A percentile compares a stretch with the other conserved stretches of the same genome.
Evolutionary conservation across 2,329 filamentous ascomycete species (phyloP).

Genomic region (Moelleriella libera): DNA sequence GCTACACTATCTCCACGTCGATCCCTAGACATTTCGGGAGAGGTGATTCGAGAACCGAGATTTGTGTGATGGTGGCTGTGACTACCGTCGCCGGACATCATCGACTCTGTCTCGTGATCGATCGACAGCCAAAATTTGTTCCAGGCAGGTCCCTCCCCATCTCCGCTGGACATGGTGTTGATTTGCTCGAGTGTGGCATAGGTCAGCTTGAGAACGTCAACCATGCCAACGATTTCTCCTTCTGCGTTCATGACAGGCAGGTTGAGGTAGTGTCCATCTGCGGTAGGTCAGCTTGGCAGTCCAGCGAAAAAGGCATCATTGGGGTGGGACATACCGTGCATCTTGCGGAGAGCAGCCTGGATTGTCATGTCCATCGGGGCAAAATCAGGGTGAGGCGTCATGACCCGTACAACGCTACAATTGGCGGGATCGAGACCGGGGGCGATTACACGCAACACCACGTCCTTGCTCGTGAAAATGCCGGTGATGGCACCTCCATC

Average conservation of each 20-base stretch:
- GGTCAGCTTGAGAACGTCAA: constrained; percentile 94
- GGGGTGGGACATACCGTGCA: constrained; percentile 62
- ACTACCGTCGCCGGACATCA: constrained; percentile 84
- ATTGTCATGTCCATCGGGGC: constrained; percentile 98
- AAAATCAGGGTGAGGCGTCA: constrained; percentile 98
- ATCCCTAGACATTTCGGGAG: constrained; percentile 62
- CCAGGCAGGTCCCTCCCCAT: constrained; percentile 93
- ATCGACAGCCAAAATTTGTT: constrained; percentile 99
- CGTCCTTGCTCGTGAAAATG: constrained; percentile 99
- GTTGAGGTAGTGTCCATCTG: constrained; percentile 96
- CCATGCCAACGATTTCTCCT: constrained; percentile 98
- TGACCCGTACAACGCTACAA: constrained; percentile 95
- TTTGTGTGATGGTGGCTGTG: constrained; percentile 53
- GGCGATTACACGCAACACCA: constrained; percentile 93
- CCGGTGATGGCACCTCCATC: constrained; percentile 95
- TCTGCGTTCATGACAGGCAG: constrained; percentile 95
- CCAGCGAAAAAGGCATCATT: background rate
- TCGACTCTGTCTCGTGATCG: constrained; percentile 86
- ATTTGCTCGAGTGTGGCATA: constrained; percentile 97
- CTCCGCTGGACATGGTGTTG: constrained; percentile 81
- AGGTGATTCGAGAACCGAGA: constrained; percentile 60
- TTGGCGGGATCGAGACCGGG: constrained; percentile 86
- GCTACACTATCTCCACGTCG: constrained; percentile 68
- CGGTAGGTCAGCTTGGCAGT: constrained; percentile 4
- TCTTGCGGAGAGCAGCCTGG: constrained; percentile 92